Evolutionary conservation across 768 basidiomycete genomes (phyloP), one percentile per base, ranked within the genome.

Genomic region (Boletus subparvulus): DNA sequence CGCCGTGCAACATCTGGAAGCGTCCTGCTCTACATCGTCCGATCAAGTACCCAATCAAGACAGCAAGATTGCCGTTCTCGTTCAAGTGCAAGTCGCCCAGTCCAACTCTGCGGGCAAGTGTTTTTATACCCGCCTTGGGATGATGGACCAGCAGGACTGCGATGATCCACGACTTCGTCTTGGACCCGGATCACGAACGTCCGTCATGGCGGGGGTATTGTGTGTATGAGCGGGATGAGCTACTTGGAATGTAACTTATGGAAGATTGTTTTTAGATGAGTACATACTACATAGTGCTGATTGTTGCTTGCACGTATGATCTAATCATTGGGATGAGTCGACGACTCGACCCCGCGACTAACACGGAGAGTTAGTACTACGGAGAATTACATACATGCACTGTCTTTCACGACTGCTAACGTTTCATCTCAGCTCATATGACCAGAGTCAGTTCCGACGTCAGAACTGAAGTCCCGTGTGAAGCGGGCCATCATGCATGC

Each of bases 41-140:
- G 52, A 60, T 32, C 24, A 28, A 33, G 16, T 17, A 7, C 30
- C 39, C 1, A 24, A 52, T 3, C 36, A 43, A n/a, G 60, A 55
- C 9, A 36, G 46, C 50, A 64, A 60, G 55, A 51, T 36, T 28
- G 21, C 61, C n/a, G 52, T 72, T 17, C 61, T 70, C 17, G 61
- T 71, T 35, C 61, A 58, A 26, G 70, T 65, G 16, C 68, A 71
- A 13, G 70, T 71, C 16, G 66, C 72, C 0, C 59, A 54, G 3
- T 58, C 64, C 21, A 71, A 71, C 35, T 36, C 58, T 33, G 60
- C 47, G 5, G 70, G 70, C 10, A 69, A 63, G 41, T 30, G 58
- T 49, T 71, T 71, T 35, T 71, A 71, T 36, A 45, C 64, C 37
- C 64, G 50, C 28, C 66, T 71, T 13, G 70, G 70, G 8, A 71